These are phyloP conservation scores for Pseudozyma thailandica DNA, from an alignment of 1,284 basidiomycete species.

Conservation along the genomic window DNA sequence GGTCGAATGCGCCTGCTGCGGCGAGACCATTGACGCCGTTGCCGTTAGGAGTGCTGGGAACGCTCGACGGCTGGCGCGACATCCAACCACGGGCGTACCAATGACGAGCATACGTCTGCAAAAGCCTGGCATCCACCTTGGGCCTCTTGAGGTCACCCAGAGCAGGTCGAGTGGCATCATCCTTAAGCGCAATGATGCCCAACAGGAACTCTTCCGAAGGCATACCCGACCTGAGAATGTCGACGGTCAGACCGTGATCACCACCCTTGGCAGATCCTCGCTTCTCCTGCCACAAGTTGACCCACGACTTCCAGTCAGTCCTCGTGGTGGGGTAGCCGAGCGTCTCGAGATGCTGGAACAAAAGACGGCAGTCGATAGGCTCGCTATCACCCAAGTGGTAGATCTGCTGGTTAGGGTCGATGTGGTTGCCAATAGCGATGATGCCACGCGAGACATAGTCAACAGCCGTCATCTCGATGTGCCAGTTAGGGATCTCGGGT, in stretches of 20 bases:
- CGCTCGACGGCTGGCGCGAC: conserved; percentile 36
- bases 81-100: conserved; percentile 67
- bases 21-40: conserved; percentile 20
- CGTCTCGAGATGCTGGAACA: conserved; percentile 59
- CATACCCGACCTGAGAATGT: conserved; percentile 64
- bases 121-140: conserved; percentile 55
- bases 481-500: conserved; percentile 61
- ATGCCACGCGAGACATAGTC: conserved; percentile 65
- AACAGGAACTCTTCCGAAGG: conserved; percentile 57
- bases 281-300: conserved; percentile 60
- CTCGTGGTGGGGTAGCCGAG: conserved; percentile 61
- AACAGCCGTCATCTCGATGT: conserved; percentile 66
- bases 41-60: conserved; percentile 22
- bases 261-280: conserved; percentile 44
- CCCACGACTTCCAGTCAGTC: conserved; percentile 64
- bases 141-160: conserved; percentile 52
- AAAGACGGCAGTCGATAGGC: conserved; percentile 51
- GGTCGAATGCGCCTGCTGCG: conserved; percentile 30
- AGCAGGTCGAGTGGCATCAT: conserved; percentile 57
- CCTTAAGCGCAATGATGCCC: conserved; percentile 60
- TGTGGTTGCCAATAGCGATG: conserved; percentile 55
- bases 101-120: conserved; percentile 63
- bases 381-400: conserved; percentile 65
- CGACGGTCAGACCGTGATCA: conserved; percentile 58
- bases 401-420: conserved; percentile 54